Evolutionary conservation across 1,139 yeast genomes (phyloP), one percentile per base, ranked within the genome.

Genomic region (Pichia sorboxylosa): DNA sequence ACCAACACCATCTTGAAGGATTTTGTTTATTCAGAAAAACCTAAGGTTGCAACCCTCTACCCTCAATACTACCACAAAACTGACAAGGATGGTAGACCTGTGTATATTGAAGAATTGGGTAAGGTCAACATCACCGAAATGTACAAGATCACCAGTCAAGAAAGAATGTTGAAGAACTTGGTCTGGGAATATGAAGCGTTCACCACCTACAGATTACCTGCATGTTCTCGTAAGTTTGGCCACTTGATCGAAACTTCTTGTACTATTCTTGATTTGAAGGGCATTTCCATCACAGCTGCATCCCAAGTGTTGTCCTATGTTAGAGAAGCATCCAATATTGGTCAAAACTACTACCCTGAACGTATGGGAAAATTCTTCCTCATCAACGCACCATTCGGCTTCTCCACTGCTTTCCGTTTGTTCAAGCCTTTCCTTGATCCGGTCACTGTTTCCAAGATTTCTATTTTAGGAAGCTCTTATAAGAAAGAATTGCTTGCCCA

Each of bases 261-360:
- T 64, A 87, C 98, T 27, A 81, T 90, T 48, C 66, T 90, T 64
- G 98, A 90, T 56, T 69, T 90, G 55, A 90, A 90, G 64, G 97
- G 97, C 17, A 85, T 90, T 38, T 83, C 95, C 18, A 64, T 90
- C 42, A 63, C 79, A 22, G 63, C 92, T 32, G 94, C 94, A 25
- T 73, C 79, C 43, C 83, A 79, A 55, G 98, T 90, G 30, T 67
- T 85, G 47, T 67, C 79, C 17, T 90, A 87, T 59, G 94, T 90
- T 36, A 74, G 78, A 55, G 95, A 85, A 59, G 96, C 98, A 18
- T 82, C 95, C 15, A 64, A 70, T 49, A 84, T 90, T 52, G 96
- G 97, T 42, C 98, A 90, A 63, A 84, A 90, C 64, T 90, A 81
- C 60, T 90, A 90, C 58, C 98, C 98, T n/a, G 98, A 90, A 66